These are phyloP conservation scores for Chenopodium formosanum DNA, from an alignment of 148 eudicot genomes.

Conservation along the genomic window DNA sequence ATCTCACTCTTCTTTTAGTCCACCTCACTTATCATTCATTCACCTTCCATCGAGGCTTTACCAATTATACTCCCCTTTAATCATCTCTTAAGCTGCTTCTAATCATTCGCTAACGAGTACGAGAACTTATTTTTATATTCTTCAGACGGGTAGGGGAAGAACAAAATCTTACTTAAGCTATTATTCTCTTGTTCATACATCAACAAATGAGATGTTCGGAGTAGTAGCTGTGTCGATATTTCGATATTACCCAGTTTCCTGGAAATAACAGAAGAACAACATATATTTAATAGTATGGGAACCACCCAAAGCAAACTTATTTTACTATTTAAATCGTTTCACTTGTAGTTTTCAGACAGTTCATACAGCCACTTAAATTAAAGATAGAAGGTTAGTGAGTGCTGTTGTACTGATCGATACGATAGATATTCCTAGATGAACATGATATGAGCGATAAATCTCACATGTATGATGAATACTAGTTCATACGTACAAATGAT, in stretches of 20 bases:
- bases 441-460: constrained; percentile 9
- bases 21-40: not conserved
- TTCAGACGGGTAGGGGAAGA: not conserved
- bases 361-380: constrained; percentile 20
- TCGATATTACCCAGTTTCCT: not conserved
- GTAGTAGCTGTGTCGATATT: too few relatives aligned
- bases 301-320: constrained; percentile 2
- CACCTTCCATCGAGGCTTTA: not conserved
- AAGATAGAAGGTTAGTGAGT: constrained; percentile 16
- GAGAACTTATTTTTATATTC: not conserved
- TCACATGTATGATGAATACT: not conserved
- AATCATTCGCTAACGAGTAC: not conserved
- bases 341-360: constrained; percentile 3
- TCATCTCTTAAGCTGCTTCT: not conserved
- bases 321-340: not conserved
- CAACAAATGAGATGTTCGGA: not conserved
- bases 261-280: not conserved
- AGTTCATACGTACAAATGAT: not conserved
- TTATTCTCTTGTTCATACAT: not conserved
- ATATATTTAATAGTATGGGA: not conserved
- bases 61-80: not conserved
- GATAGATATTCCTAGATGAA: constrained; percentile 16
- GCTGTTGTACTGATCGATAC: not conserved
- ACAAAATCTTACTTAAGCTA: not conserved
- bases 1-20: constrained; percentile 5